Percentiles rank a stretch among this genome's conserved stretches.
Conservation (phyloP, 2,329 filamentous ascomycete species). For the Pestalotiopsis sp. region DNA sequence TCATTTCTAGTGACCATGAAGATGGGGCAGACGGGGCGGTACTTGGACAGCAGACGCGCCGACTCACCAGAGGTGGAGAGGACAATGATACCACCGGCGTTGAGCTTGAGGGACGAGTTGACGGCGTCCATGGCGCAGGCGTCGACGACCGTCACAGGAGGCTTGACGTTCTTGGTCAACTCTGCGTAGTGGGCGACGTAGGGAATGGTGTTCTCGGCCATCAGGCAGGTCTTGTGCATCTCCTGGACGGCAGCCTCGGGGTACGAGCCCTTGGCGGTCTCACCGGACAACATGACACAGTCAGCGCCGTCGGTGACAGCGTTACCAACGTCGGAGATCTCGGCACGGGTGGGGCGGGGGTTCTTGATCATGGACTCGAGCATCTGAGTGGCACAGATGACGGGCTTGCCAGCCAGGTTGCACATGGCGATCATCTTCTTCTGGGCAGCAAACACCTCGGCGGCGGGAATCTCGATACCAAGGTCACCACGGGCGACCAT, state of each 20-base stretch:
- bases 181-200: conserved; percentile 98
- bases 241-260: conserved; percentile 89
- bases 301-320: conserved; percentile 96
- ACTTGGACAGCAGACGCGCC: conserved; percentile 95
- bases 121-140: conserved; percentile 97
- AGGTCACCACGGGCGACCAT: conserved; percentile 99
- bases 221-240: conserved; percentile 98
- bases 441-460: conserved; percentile 98
- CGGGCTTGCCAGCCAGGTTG: conserved; percentile 98
- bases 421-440: conserved; percentile 99
- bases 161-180: conserved; percentile 79
- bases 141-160: conserved; percentile 87
- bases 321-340: conserved; percentile 98
- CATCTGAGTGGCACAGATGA: conserved; percentile 99
- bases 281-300: conserved; percentile 99
- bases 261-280: conserved; percentile 98
- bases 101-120: conserved; percentile 91
- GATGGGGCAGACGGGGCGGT: conserved; percentile 97
- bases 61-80: conserved; percentile 95
- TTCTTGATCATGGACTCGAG: conserved; percentile 99
- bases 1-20: conserved; percentile 96
- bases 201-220: conserved; percentile 95
- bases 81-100: conserved; percentile 93
- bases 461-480: conserved; percentile 97
- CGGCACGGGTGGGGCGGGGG: conserved; percentile 93